Evolutionary conservation across 2,329 filamentous ascomycete genomes (phyloP), one percentile per base, ranked within the genome.

Genomic region (Ceratocystis papillata): DNA sequence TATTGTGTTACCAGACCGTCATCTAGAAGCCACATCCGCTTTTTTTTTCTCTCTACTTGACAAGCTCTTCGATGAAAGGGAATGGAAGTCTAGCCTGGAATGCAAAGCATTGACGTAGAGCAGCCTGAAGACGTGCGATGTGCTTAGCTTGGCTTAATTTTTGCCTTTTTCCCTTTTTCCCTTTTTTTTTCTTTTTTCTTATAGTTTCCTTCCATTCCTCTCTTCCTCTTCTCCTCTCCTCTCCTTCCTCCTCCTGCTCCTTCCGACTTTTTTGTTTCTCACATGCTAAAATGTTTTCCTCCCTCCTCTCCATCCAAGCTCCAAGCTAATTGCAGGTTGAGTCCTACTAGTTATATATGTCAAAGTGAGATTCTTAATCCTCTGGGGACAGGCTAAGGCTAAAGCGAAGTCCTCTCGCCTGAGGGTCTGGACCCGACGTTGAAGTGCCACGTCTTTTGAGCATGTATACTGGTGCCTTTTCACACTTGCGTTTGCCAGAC

Each of bases 301-400:
- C n/a, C 46, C 46, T 22, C 22, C 5, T 57, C 22, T 57, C 53
- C 53, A 57, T 57, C 53, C 53, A 30, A 57, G 53, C 53, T 57
- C 8, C 22, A 28, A 28, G 28, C 22, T 30, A 57, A 57, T 57
- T 33, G 17, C 53, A 57, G 53, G 22, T 30, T 22, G 17, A 30
- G 22, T 28, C 30, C 53, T 30, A 12, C 17, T 57, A 57, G 22
- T 15, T 30, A 30, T 28, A 30, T 28, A 57, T n/a, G 53, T 57
- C 53, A 57, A 55, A 30, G 53, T 57, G 53, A 57, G 53, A 57
- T 57, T 57, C 53, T 57, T 57, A 57, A 57, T 57, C 22, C 12
- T 30, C 22, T 57, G 3, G 10, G 7, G 15, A 57, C 53, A 33
- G 30, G 25, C 53, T 57, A 57, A 17, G 30, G 53, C 53, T 57